Percentiles rank a stretch among this genome's conserved stretches.
phyloP scores from a whole-genome alignment of 1,139 yeast genomes.

The Citeromyces siamensis region DNA sequence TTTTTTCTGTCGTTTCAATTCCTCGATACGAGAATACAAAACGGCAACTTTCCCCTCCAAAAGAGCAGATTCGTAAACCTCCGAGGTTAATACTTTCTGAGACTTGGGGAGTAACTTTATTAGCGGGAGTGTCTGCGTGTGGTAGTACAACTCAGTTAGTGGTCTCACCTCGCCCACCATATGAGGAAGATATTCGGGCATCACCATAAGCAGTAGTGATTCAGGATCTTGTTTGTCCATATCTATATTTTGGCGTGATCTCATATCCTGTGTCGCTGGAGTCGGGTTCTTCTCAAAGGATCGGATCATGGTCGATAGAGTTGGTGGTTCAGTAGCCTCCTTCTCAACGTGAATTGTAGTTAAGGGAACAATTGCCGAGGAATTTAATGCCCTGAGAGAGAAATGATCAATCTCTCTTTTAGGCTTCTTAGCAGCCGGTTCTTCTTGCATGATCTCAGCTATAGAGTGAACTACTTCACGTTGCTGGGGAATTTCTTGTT shows the following conservation, averaged over 20 bases:
- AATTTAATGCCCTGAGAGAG: slow-evolving; percentile 10
- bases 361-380: slow-evolving; percentile 6
- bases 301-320: slow-evolving; percentile 15
- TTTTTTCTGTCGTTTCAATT: slow-evolving; percentile 70
- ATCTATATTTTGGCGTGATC: slow-evolving; percentile 17
- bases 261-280: slow-evolving; percentile 15
- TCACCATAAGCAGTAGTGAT: slow-evolving; percentile 25
- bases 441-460: slow-evolving; percentile 1
- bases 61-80: slow-evolving; percentile 71
- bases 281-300: slow-evolving; percentile 11
- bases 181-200: slow-evolving; percentile 34
- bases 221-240: slow-evolving; percentile 21
- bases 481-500: not conserved
- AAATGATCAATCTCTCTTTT: slow-evolving; percentile 9
- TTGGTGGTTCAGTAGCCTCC: slow-evolving; percentile 14
- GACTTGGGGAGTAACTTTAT: slow-evolving; percentile 73
- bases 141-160: slow-evolving; percentile 73
- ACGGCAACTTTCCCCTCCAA: slow-evolving; percentile 93
- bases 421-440: slow-evolving; percentile 3
- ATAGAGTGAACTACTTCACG: slow-evolving; percentile 3
- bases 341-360: slow-evolving; percentile 10
- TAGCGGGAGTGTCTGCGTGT: slow-evolving; percentile 80
- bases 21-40: slow-evolving; percentile 87
- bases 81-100: slow-evolving; percentile 78
- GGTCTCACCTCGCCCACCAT: slow-evolving; percentile 47